phyloP scores from a whole-genome alignment of 2,329 filamentous ascomycete genomes.

The Fusarium clavum region DNA sequence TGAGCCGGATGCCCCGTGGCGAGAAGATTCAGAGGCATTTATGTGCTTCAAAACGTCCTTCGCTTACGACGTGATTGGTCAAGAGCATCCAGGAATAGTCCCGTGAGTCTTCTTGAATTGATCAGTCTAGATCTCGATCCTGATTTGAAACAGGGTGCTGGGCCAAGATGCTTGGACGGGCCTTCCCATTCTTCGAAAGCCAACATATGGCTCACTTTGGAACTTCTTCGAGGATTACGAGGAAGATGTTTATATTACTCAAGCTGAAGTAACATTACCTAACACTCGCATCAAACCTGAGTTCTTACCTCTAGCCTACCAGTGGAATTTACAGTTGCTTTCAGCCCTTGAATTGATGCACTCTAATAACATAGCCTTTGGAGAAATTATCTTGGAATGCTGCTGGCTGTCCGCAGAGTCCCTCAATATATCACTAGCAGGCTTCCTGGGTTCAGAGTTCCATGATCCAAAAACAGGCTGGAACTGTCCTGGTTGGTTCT shows the following conservation, averaged over 20 bases:
- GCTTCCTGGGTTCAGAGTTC: not conserved
- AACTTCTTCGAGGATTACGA: not conserved
- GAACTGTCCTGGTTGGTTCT: not conserved
- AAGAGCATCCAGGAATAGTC: not conserved
- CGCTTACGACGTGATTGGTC: not conserved
- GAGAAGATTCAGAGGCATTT: fast-evolving
- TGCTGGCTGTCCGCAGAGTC: not conserved
- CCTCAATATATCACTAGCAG: not conserved
- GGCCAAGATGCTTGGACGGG: constrained; percentile 4
- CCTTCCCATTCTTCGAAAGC: not conserved
- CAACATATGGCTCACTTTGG: not conserved
- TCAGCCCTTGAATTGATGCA: not conserved
- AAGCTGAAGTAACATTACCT: fast-evolving
- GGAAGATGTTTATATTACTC: fast-evolving
- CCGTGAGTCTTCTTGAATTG: not conserved
- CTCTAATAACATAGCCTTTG: not conserved
- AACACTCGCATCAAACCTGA: fast-evolving
- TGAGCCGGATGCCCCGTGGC: not conserved
- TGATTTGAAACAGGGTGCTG: fast-evolving
- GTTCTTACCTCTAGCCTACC: not conserved
- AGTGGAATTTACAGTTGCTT: not conserved
- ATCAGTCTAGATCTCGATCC: not conserved
- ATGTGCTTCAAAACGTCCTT: not conserved
- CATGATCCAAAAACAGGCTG: not conserved
- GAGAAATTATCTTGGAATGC: fast-evolving